These are phyloP conservation scores for Ballota nigra DNA, from an alignment of 257 asterid genomes.

Conservation along the genomic window DNA sequence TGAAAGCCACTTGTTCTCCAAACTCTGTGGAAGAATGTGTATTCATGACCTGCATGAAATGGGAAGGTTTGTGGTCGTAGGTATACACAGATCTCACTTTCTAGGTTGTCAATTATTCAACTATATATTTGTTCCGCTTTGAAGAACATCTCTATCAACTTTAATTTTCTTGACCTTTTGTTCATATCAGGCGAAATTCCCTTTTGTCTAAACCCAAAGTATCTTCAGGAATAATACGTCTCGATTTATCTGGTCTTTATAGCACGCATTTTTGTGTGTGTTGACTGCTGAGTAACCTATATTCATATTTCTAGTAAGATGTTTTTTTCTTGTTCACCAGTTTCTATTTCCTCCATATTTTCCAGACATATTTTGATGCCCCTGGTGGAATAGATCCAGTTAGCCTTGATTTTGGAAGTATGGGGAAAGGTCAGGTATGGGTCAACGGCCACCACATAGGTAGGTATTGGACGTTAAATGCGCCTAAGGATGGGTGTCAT, in stretches of 20 bases:
- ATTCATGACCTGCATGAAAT: no score
- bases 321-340: background rate
- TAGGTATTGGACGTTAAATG: conserved; percentile 77
- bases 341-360: background rate
- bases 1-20: no score
- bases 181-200: background rate
- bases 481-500: conserved; percentile 75
- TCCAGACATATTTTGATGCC: conserved; percentile 70
- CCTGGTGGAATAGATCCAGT: conserved; percentile 76
- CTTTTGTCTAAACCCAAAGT: background rate
- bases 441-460: conserved; percentile 90
- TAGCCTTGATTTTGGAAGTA: conserved; percentile 60
- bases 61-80: no score
- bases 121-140: background rate
- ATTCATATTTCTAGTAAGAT: background rate
- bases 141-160: background rate
- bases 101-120: background rate
- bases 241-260: no score
- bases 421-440: conserved; percentile 98
- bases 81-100: no score
- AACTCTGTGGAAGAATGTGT: no score
- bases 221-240: background rate
- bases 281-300: background rate
- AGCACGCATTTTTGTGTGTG: background rate
- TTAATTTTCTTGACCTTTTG: background rate